Evolutionary conservation across 2,329 filamentous ascomycete genomes (phyloP).

Genomic region (Biscogniauxia sp.): DNA sequence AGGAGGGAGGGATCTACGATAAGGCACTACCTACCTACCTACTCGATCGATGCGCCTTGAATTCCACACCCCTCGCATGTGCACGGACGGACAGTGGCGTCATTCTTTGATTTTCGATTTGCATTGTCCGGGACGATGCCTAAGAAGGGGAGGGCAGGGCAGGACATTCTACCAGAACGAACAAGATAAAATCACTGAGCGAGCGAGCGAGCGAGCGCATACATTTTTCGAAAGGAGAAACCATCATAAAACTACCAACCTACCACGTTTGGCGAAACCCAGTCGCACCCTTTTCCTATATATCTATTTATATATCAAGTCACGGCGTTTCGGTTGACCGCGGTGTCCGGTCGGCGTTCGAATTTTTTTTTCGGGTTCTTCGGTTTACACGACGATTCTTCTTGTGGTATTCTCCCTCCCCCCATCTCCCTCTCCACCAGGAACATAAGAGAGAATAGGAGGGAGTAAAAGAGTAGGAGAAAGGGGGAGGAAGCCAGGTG

Average conservation of each 20-base stretch:
- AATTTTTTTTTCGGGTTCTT: background rate
- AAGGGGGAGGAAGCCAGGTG: too few relatives aligned
- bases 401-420: too few relatives aligned
- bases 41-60: background rate
- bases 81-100: too few relatives aligned
- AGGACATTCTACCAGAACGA: background rate
- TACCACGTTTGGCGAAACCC: background rate
- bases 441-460: too few relatives aligned
- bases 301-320: background rate
- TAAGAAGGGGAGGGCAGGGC: too few relatives aligned
- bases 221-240: background rate
- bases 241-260: background rate
- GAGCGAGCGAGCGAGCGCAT: background rate
- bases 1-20: too few relatives aligned
- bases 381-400: background rate
- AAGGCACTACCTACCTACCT: too few relatives aligned
- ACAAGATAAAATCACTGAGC: background rate
- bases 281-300: background rate
- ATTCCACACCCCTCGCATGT: background rate
- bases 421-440: too few relatives aligned
- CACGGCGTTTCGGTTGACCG: background rate
- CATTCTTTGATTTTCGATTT: too few relatives aligned
- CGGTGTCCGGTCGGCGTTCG: background rate
- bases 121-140: too few relatives aligned
- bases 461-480: too few relatives aligned